Base-by-base conservation (phyloP, 257 asterid genomes). In the Linaria vulgaris region DNA sequence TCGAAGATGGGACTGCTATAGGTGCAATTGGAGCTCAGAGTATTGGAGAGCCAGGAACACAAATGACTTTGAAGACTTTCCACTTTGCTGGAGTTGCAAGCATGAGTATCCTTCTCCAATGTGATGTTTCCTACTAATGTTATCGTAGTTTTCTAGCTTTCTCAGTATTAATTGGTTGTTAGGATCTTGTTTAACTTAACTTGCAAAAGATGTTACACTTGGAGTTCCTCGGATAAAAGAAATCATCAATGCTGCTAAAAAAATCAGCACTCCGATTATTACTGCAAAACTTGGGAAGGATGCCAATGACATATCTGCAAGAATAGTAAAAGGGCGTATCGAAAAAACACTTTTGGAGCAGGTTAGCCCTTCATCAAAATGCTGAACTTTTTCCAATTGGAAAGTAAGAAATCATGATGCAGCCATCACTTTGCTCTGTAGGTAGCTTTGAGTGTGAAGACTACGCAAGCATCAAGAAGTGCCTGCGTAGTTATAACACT, bases 71-170 rank as follows among this genome's bases (percentile, higher is more conserved):
- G 72, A 92, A 92, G 84, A 92, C 99, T 71, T 92, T 92, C 77
- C 99, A 92, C 83, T 92, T 92, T 82, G 99, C 99, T 74, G 99
- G 99, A 78, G 99, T 92, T 71, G 99, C 99, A 30, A 92, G 99
- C 96, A 92, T 92, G 99, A 92, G 99, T 92, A 92, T 92, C 95
- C 97, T 88, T 70, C 23, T 63, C 19, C 43, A 17, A 30, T 56
- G 69, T 53, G 46, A 67, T 67, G 51, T 64, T 27, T 27, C 70
- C 8, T 49, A 52, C 39, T 67, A 49, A 16, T 66, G 30, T 53
- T 69, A 47, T 56, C 64, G 46, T 38, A 41, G 23, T 65, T 59
- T 17, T 67, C 20, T 43, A 1, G 4, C 0, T 25, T 20, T 27
- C 9, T 24, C 39, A 0, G 13, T 21, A 56, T 69, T 72, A 25